Base-by-base conservation (phyloP, 140 eudicot genomes). In the Anethum foeniculum region DNA sequence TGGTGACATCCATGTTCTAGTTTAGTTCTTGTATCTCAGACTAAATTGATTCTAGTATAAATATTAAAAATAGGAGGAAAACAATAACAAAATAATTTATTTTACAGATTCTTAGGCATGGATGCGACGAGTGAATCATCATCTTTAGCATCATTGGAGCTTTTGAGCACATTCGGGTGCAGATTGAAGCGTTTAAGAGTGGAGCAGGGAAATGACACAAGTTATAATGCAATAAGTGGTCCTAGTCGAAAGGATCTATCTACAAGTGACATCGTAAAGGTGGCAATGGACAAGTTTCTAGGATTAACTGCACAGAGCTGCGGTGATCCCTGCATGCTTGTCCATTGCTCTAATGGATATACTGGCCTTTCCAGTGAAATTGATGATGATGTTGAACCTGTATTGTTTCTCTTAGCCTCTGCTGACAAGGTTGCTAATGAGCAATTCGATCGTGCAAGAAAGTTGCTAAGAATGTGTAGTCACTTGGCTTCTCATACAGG, bases 341-440 rank as follows among this genome's bases (percentile, higher is more conserved):
- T 62, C 72, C 71, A 76, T 60, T 85, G 39, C 28, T 34, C 71
- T 28, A 10, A 78, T 0, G 80, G 64, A 52, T 27, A 41, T 77
- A 25, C 67, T 30, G 88, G 85, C 44, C 58, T 89, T 14, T 80
- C 78, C 5, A 64, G 76, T 23, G 82, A 87, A 30, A 85, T 79
- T 78, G 48, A 67, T 47, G 84, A 83, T 48, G 88, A 89, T 49
- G 71, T 85, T 19, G 80, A 89, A 67, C 91, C 84, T 36, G 69
- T 83, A 2, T 71, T 85, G 28, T 54, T 83, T 60, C 88, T 89
- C 75, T 80, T 85, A 74, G 80, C 81, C 43, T 83, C 87, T 30
- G 95, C 88, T 80, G 92, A 86, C 21, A 87, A 82, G 81, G 85
- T 82, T n/a, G 76, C 80, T 73, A 83, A 73, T n/a, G 74, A 71